Conservation (phyloP, 768 basidiomycete species). For the Ramaria rubella region DNA sequence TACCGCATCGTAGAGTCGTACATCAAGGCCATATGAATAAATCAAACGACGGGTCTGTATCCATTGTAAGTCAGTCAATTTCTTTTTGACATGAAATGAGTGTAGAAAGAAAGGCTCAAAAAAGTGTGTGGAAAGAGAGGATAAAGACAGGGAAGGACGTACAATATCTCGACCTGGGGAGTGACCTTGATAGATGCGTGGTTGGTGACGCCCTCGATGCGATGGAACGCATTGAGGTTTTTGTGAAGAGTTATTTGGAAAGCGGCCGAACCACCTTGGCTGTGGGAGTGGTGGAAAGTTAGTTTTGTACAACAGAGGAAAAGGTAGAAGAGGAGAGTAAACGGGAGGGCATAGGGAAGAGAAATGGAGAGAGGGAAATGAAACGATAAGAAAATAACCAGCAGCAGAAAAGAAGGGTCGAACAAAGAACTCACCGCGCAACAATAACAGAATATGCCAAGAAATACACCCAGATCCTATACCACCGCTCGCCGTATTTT, state of each 20-base stretch:
- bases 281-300: too few relatives aligned
- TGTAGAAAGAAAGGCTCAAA: not conserved
- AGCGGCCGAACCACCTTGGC: constrained; percentile 85
- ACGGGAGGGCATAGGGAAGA: not conserved
- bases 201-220: constrained; percentile 75
- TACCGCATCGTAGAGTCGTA: too few relatives aligned
- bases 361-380: constrained; percentile 9
- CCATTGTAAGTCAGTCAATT: not conserved
- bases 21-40: too few relatives aligned
- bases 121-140: not conserved
- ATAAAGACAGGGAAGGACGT: not conserved
- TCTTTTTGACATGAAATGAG: too few relatives aligned
- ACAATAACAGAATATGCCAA: constrained; percentile 86
- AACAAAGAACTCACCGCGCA: constrained; percentile 46
- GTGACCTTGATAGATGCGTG: constrained; percentile 57
- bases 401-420: not conserved
- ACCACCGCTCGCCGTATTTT: constrained; percentile 92
- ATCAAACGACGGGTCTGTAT: constrained; percentile 1
- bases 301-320: too few relatives aligned
- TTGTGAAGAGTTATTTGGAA: constrained; percentile 99
- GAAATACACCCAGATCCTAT: constrained; percentile 95
- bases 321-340: too few relatives aligned
- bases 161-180: not conserved
- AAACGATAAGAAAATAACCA: not conserved
- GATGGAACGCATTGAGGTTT: constrained; percentile 93